Conservation (phyloP, 257 asterid genomes). For the Primulina eburnea region DNA sequence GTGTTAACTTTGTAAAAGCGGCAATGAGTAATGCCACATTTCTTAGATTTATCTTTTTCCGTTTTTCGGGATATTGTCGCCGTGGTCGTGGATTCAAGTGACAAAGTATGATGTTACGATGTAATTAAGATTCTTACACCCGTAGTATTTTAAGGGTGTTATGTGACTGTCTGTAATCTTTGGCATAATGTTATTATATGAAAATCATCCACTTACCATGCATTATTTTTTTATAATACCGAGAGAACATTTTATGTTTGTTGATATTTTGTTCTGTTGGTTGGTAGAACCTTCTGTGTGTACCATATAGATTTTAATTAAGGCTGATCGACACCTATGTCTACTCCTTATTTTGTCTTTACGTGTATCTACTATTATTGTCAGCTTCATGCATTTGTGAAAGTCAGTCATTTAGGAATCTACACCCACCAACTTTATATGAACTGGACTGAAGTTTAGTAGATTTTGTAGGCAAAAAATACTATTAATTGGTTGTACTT, state of each 20-base stretch:
- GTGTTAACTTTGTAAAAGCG: constrained; percentile 30
- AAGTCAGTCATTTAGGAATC: neutral
- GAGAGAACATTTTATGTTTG: neutral
- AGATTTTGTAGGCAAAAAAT: neutral
- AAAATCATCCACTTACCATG: neutral
- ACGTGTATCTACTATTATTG: constrained; percentile 8
- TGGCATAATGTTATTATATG: neutral
- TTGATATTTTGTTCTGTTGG: constrained; percentile 14
- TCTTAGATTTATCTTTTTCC: constrained; percentile 21
- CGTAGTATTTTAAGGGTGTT: neutral
- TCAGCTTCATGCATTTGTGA: constrained; percentile 2
- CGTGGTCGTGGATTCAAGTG: constrained; percentile 4
- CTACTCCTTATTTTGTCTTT: constrained; percentile 16
- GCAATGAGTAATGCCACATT: constrained; percentile 29
- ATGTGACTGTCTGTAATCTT: neutral
- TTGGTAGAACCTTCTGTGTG: constrained; percentile 23
- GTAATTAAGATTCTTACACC: neutral
- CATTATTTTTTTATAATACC: neutral
- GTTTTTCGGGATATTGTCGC: constrained; percentile 23
- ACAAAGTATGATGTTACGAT: neutral
- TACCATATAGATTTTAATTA: constrained; percentile 7
- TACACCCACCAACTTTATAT: neutral
- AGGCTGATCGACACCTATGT: neutral
- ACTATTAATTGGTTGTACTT: neutral
- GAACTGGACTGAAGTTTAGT: neutral